Evolutionary conservation across 2,329 filamentous ascomycete species (phyloP).

Genomic region (Monosporascus sp.): DNA sequence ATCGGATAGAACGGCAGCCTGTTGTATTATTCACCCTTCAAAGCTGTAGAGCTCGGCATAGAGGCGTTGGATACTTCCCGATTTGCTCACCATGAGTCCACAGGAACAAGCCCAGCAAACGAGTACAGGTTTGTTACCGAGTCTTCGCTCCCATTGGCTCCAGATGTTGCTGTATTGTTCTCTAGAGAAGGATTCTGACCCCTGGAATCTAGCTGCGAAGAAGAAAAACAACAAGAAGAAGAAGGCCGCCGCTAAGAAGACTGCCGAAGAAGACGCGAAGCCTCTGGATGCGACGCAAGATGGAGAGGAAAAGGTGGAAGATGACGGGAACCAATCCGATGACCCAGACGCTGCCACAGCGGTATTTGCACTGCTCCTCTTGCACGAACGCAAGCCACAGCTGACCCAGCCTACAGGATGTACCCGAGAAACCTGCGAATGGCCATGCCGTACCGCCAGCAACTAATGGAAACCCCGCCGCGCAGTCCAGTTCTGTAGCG

Average conservation of each 20-base stretch:
- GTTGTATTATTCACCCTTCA: background rate
- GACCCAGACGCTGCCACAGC: conserved; percentile 36
- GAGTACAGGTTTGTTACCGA: conserved; percentile 22
- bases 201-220: conserved; percentile 35
- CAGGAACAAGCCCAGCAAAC: conserved; percentile 24
- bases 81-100: conserved; percentile 26
- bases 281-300: conserved; percentile 18
- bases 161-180: background rate
- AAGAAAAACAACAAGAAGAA: conserved; percentile 59
- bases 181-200: conserved; percentile 13
- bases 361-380: conserved; percentile 18
- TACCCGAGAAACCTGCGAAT: conserved; percentile 17
- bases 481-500: conserved; percentile 6
- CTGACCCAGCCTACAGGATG: conserved; percentile 18
- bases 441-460: conserved; percentile 34
- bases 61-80: conserved; percentile 4
- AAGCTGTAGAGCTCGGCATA: conserved; percentile 6
- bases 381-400: background rate
- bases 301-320: conserved; percentile 20
- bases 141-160: conserved; percentile 1
- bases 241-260: conserved; percentile 49
- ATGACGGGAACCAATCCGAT: conserved; percentile 38
- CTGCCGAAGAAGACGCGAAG: conserved; percentile 26
- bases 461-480: conserved; percentile 32
- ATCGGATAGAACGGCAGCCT: too few species aligned